Conservation (phyloP, 2,329 filamentous ascomycete species). For the Massarina eburnea region DNA sequence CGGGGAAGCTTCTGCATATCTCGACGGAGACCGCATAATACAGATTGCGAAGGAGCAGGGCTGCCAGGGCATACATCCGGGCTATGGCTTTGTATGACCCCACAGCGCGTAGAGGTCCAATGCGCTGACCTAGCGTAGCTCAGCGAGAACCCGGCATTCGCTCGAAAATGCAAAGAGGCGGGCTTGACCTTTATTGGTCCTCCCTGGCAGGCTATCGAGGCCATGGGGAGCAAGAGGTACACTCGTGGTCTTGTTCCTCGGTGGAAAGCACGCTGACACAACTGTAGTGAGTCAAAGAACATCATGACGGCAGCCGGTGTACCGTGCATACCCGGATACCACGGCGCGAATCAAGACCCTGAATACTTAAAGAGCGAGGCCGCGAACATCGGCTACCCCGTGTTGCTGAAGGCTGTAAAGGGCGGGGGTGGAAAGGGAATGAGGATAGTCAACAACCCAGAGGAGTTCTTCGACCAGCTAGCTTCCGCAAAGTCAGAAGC, state of each 20-base stretch:
- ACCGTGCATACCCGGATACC: slow-evolving; percentile 94
- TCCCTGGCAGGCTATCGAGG: slow-evolving; percentile 71
- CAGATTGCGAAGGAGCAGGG: slow-evolving; percentile 80
- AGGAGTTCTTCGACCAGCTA: slow-evolving; percentile 62
- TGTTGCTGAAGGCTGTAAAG: slow-evolving; percentile 67
- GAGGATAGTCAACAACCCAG: slow-evolving; percentile 61
- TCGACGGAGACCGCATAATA: slow-evolving; percentile 93
- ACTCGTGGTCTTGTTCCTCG: not conserved
- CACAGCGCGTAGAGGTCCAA: not conserved
- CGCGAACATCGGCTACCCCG: slow-evolving; percentile 67
- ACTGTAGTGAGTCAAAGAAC: slow-evolving; percentile 73
- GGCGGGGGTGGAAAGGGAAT: slow-evolving; percentile 70
- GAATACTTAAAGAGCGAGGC: slow-evolving; percentile 68
- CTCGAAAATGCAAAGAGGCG: slow-evolving; percentile 81
- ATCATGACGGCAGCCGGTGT: slow-evolving; percentile 97
- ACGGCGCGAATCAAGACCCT: slow-evolving; percentile 78
- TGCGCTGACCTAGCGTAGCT: slow-evolving; percentile 47
- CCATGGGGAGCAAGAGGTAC: slow-evolving; percentile 90
- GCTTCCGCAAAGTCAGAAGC: slow-evolving; percentile 66
- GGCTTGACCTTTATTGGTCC: slow-evolving; percentile 95
- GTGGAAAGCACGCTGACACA: slow-evolving; percentile 9
- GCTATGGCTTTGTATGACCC: slow-evolving; percentile 76
- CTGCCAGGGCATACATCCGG: slow-evolving; percentile 90
- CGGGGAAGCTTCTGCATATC: slow-evolving; percentile 80
- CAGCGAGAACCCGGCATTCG: slow-evolving; percentile 91